These are phyloP conservation scores for Sporodiniella umbellata DNA, from an alignment of 371 early-diverging fungal genomes.

Conservation along the genomic window DNA sequence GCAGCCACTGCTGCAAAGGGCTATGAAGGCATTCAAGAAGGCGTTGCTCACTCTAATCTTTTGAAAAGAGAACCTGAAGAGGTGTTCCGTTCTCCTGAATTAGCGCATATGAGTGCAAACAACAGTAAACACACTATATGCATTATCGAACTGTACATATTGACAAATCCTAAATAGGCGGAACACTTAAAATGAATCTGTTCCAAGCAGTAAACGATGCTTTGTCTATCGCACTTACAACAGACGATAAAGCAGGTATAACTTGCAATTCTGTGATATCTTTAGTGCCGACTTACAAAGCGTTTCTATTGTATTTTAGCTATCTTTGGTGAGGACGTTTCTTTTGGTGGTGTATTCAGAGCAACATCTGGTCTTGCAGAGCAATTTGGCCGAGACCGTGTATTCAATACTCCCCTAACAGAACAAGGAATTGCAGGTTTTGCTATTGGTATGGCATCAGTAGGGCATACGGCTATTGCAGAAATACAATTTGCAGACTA, in stretches of 20 bases:
- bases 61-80: constrained; percentile 69
- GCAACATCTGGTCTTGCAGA: constrained; percentile 91
- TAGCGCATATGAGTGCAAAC: constrained; percentile 56
- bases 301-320: constrained; percentile 36
- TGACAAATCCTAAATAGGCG: constrained; percentile 33
- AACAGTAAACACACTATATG: constrained; percentile 36
- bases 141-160: background rate
- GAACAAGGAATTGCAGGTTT: constrained; percentile 98
- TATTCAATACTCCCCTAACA: constrained; percentile 96
- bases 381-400: constrained; percentile 88
- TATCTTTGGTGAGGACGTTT: constrained; percentile 98
- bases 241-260: constrained; percentile 83
- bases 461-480: constrained; percentile 96
- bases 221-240: constrained; percentile 81
- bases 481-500: constrained; percentile 99
- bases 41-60: constrained; percentile 72
- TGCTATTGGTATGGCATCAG: constrained; percentile 95
- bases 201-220: constrained; percentile 96
- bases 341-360: constrained; percentile 97
- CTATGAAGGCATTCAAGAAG: constrained; percentile 79
- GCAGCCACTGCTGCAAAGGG: constrained; percentile 47
- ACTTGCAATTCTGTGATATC: background rate
- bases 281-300: background rate
- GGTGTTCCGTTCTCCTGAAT: constrained; percentile 75
- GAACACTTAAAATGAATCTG: constrained; percentile 89